Percentiles rank a stretch among this genome's conserved stretches.
Evolutionary conservation across 139 green algal genomes (phyloP).

Genomic region (Coelastrella sp.): DNA sequence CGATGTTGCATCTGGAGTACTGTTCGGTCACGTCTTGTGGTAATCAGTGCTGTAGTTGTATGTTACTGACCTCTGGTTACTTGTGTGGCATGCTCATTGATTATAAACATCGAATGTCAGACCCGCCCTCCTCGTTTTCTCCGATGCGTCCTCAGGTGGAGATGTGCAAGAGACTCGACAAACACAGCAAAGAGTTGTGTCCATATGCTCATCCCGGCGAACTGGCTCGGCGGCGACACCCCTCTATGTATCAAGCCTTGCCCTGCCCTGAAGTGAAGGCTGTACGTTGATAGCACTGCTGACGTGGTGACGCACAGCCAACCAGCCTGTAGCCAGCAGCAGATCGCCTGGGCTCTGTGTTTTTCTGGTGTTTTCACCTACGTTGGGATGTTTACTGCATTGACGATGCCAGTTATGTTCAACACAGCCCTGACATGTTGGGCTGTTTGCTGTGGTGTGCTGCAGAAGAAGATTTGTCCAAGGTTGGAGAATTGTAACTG

Average conservation of each 20-base stretch:
- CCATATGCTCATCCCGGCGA: slow-evolving; percentile 92
- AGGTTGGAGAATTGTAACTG: slow-evolving; percentile 43
- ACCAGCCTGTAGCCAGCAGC: too few species aligned
- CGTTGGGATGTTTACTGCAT: too few species aligned
- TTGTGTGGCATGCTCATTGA: neutral
- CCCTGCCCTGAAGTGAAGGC: slow-evolving; percentile 40
- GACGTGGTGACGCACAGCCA: too few species aligned
- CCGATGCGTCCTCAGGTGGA: slow-evolving; percentile 11
- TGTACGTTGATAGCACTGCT: too few species aligned
- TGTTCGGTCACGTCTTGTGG: too few species aligned
- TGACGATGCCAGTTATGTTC: too few species aligned
- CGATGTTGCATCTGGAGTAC: too few species aligned
- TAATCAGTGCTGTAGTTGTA: too few species aligned
- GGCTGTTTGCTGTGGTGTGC: neutral
- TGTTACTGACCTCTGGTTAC: neutral
- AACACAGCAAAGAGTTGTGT: slow-evolving; percentile 83
- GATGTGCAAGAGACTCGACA: slow-evolving; percentile 36
- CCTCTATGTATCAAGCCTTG: slow-evolving; percentile 66
- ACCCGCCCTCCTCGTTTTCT: neutral
- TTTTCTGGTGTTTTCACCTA: too few species aligned
- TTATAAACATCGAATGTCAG: neutral
- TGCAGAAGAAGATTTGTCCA: slow-evolving; percentile 40
- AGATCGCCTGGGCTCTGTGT: too few species aligned
- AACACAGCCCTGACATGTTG: too few species aligned
- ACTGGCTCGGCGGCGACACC: slow-evolving; percentile 75